Conservation (phyloP, 2,329 filamentous ascomycete species). For the Stemphylium lycopersici region DNA sequence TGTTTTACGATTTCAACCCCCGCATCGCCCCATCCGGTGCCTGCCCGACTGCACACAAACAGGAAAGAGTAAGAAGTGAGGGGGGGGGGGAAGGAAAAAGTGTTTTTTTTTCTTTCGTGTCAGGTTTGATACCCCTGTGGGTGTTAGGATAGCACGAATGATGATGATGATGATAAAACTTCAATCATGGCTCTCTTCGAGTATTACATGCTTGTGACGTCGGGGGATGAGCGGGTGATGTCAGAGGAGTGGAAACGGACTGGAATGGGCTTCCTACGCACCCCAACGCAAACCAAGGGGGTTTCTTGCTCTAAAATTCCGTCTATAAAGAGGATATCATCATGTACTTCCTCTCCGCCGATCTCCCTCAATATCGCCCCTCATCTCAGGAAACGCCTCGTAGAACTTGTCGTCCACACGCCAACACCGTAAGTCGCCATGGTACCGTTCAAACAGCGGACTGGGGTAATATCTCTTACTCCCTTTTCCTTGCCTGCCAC, state of each 20-base stretch:
- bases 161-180: conserved; percentile 15
- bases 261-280: no score
- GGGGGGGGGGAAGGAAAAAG: conserved; percentile 1
- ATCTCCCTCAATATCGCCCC: conserved; percentile 40
- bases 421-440: conserved; percentile 37
- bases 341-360: conserved; percentile 2
- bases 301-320: no score
- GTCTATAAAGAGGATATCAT: no score
- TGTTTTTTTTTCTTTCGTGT: conserved; percentile 7
- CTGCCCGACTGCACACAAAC: background rate
- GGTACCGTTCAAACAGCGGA: conserved; percentile 42
- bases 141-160: conserved; percentile 20
- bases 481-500: no score
- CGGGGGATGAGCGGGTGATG: no score
- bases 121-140: conserved; percentile 21
- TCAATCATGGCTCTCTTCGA: background rate
- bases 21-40: conserved; percentile 6
- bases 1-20: conserved; percentile 1
- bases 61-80: background rate
- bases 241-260: no score
- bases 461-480: conserved; percentile 21
- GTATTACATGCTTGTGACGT: background rate
- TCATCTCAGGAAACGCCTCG: conserved; percentile 38
- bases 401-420: conserved; percentile 34
- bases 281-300: no score